Conservation (phyloP, 1,139 yeast species). For the Protomyces inundatus region DNA sequence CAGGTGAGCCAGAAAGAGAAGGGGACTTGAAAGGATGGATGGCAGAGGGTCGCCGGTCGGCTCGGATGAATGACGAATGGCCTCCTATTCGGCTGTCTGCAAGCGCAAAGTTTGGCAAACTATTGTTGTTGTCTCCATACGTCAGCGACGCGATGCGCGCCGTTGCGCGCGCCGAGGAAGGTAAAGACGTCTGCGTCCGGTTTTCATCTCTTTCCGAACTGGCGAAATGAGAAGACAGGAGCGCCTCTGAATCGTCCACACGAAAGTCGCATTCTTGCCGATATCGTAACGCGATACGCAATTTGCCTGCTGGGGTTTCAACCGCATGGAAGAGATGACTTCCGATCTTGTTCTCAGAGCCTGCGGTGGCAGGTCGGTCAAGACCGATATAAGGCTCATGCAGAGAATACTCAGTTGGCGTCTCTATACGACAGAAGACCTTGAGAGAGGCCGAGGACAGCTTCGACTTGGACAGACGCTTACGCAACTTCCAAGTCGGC, state of each 20-base stretch:
- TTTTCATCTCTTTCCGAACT: slow-evolving; percentile 42
- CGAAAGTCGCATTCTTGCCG: slow-evolving; percentile 65
- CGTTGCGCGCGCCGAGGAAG: slow-evolving; percentile 4
- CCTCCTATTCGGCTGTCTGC: slow-evolving; percentile 1
- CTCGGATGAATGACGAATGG: not conserved
- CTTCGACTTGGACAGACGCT: slow-evolving; percentile 42
- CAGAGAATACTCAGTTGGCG: not conserved
- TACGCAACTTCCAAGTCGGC: slow-evolving; percentile 61
- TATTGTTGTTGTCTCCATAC: not conserved
- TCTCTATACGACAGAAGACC: slow-evolving; percentile 53
- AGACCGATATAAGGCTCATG: not conserved
- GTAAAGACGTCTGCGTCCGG: slow-evolving; percentile 8
- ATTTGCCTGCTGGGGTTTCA: slow-evolving; percentile 65
- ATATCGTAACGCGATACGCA: slow-evolving; percentile 72
- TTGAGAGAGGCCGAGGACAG: slow-evolving; percentile 43
- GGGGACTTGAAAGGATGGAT: slow-evolving; percentile 41
- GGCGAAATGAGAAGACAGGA: slow-evolving; percentile 56
- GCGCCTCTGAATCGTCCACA: slow-evolving; percentile 61
- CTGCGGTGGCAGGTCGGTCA: not conserved
- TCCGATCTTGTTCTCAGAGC: not conserved
- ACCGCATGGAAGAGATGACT: slow-evolving; percentile 64
- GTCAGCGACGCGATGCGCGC: slow-evolving; percentile 2
- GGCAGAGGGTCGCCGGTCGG: slow-evolving; percentile 24
- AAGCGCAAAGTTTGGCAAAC: not conserved
- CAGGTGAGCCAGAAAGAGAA: slow-evolving; percentile 40